Conservation (phyloP, 2,329 filamentous ascomycete genomes). For the Diaporthe sp. region DNA sequence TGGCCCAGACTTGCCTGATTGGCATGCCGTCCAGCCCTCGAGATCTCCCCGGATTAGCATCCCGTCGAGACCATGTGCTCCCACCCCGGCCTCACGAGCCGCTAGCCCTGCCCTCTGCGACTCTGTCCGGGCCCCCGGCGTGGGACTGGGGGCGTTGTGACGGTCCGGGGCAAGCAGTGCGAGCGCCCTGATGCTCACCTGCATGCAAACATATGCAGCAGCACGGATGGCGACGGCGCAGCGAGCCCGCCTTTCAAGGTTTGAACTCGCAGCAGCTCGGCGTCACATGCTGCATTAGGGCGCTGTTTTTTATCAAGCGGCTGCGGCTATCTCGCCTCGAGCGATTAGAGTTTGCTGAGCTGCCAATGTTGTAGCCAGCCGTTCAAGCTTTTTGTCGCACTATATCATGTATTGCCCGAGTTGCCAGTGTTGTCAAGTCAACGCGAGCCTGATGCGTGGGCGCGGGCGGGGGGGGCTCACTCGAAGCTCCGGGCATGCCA, state of each 20-base stretch:
- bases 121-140: not conserved
- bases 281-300: slow-evolving; percentile 24
- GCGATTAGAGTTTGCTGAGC: slow-evolving; percentile 1
- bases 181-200: slow-evolving; percentile 5
- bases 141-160: not conserved
- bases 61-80: not conserved
- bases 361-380: not conserved
- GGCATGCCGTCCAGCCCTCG: slow-evolving; percentile 8
- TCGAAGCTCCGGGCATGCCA: slow-evolving; percentile 2
- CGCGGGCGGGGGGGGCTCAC: not conserved
- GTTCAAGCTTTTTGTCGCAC: slow-evolving; percentile 27
- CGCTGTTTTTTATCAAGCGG: slow-evolving; percentile 2
- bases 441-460: not conserved
- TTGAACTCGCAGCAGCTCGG: slow-evolving; percentile 24
- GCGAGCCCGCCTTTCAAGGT: slow-evolving; percentile 20
- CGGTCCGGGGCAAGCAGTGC: not conserved
- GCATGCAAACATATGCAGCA: slow-evolving; percentile 10
- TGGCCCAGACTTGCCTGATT: slow-evolving; percentile 4
- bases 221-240: slow-evolving; percentile 21
- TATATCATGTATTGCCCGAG: not conserved
- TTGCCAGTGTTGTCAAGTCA: not conserved
- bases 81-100: not conserved
- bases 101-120: not conserved
- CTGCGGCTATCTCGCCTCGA: slow-evolving; percentile 31
- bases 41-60: slow-evolving; percentile 9